These are phyloP conservation scores for Cutaneotrichosporon sp. DNA, from an alignment of 1,284 basidiomycete genomes.

Conservation along the genomic window DNA sequence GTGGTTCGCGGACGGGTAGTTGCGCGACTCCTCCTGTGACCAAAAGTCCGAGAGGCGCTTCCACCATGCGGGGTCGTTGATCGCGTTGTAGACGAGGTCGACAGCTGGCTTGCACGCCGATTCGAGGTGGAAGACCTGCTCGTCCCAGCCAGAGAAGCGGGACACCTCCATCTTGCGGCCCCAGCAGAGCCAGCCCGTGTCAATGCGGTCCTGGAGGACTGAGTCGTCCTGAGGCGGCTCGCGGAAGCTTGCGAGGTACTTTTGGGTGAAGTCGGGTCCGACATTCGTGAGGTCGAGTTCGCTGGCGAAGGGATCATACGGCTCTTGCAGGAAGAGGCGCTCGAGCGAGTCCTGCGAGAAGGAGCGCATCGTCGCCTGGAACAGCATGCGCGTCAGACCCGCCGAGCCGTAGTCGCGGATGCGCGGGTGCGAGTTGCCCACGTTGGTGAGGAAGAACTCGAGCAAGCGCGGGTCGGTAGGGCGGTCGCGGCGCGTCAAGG, in stretches of 20 bases:
- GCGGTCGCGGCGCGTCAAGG: slow-evolving; percentile 73
- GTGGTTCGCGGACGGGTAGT: slow-evolving; percentile 52
- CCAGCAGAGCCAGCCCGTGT: slow-evolving; percentile 87
- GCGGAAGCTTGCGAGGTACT: slow-evolving; percentile 59
- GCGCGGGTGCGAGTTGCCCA: slow-evolving; percentile 75
- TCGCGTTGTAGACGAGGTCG: slow-evolving; percentile 60
- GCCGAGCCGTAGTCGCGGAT: slow-evolving; percentile 72
- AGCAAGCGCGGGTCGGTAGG: slow-evolving; percentile 66
- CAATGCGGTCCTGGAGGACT: slow-evolving; percentile 67
- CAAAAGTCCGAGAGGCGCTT: slow-evolving; percentile 44
- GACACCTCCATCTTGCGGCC: slow-evolving; percentile 71
- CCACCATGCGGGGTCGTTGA: slow-evolving; percentile 65
- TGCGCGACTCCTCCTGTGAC: slow-evolving; percentile 52
- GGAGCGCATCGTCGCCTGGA: slow-evolving; percentile 81
- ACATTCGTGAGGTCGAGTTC: slow-evolving; percentile 58
- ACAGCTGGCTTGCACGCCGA: slow-evolving; percentile 63
- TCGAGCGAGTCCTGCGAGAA: slow-evolving; percentile 67
- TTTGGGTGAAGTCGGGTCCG: slow-evolving; percentile 57
- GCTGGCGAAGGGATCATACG: slow-evolving; percentile 70
- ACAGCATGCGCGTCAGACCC: slow-evolving; percentile 71
- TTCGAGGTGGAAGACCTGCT: slow-evolving; percentile 68
- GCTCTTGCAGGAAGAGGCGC: slow-evolving; percentile 72
- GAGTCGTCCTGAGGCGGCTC: slow-evolving; percentile 49
- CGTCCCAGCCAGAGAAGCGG: slow-evolving; percentile 57
- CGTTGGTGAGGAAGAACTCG: slow-evolving; percentile 68